phyloP scores from a whole-genome alignment of 768 basidiomycete species.

The Sarcodon aspratus region DNA sequence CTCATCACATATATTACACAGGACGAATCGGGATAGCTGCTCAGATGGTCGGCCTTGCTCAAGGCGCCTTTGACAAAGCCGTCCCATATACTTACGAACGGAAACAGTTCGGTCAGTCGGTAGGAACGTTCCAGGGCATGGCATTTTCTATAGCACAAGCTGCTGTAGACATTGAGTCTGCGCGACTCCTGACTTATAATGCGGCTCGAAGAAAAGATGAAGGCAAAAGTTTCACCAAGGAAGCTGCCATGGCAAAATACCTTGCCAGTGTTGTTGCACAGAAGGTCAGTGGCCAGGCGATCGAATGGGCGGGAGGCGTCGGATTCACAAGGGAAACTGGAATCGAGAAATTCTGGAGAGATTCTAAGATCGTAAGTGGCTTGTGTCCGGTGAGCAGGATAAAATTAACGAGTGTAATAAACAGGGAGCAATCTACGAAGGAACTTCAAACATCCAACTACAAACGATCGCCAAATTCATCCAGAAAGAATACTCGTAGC shows the following conservation, averaged over 20 bases:
- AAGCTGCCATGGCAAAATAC: conserved; percentile 98
- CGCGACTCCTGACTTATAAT: conserved; percentile 89
- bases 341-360: conserved; percentile 94
- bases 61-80: conserved; percentile 91
- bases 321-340: conserved; percentile 92
- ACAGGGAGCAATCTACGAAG: conserved; percentile 86
- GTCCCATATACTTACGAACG: conserved; percentile 95
- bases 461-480: conserved; percentile 92
- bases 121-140: conserved; percentile 96
- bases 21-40: conserved; percentile 95
- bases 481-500: conserved; percentile 70
- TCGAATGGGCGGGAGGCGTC: conserved; percentile 93
- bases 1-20: conserved; percentile 9
- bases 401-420: not conserved
- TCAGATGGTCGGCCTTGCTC: conserved; percentile 97
- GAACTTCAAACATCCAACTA: conserved; percentile 96
- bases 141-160: conserved; percentile 88
- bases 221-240: conserved; percentile 74
- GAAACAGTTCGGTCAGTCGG: conserved; percentile 86
- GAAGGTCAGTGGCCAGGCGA: conserved; percentile 76
- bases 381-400: not conserved
- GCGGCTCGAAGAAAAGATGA: conserved; percentile 93
- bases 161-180: conserved; percentile 82
- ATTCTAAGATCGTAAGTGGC: conserved; percentile 82
- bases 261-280: conserved; percentile 86